phyloP scores from a whole-genome alignment of 352 stramenopile species.

The Phytopythium helicoides region DNA sequence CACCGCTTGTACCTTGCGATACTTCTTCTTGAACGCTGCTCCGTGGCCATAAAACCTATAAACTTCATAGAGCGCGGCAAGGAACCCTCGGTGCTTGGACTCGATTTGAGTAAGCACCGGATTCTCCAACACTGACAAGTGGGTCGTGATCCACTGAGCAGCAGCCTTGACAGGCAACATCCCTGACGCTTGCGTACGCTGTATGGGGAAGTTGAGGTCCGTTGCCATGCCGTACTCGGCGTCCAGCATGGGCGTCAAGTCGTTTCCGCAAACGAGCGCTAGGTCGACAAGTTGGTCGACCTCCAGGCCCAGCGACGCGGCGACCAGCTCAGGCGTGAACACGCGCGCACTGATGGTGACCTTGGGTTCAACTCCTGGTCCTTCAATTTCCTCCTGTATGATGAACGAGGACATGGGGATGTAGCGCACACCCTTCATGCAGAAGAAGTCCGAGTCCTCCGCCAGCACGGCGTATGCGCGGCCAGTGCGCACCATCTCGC shows the following conservation, averaged over 20 bases:
- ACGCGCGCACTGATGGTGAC: constrained; percentile 57
- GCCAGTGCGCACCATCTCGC: constrained; percentile 49
- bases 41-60: constrained; percentile 78
- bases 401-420: constrained; percentile 64
- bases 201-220: constrained; percentile 50
- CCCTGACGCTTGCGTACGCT: constrained; percentile 30
- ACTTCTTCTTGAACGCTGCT: constrained; percentile 43
- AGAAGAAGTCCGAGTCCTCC: constrained; percentile 89
- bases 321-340: constrained; percentile 67
- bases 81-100: constrained; percentile 32
- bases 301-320: constrained; percentile 48
- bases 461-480: constrained; percentile 63
- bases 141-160: constrained; percentile 49
- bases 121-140: constrained; percentile 60
- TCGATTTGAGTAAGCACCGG: constrained; percentile 49
- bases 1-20: constrained; percentile 26
- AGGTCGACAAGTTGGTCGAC: constrained; percentile 81
- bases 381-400: constrained; percentile 15
- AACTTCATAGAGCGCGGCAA: constrained; percentile 60
- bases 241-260: constrained; percentile 77
- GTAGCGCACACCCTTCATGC: constrained; percentile 80
- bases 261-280: constrained; percentile 85
- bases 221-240: constrained; percentile 52
- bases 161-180: constrained; percentile 47
- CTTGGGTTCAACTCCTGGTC: not conserved